Percentiles rank a stretch among this genome's conserved stretches.
Evolutionary conservation across 257 asterid genomes (phyloP).

Genomic region (Capsicum rhomboideum): DNA sequence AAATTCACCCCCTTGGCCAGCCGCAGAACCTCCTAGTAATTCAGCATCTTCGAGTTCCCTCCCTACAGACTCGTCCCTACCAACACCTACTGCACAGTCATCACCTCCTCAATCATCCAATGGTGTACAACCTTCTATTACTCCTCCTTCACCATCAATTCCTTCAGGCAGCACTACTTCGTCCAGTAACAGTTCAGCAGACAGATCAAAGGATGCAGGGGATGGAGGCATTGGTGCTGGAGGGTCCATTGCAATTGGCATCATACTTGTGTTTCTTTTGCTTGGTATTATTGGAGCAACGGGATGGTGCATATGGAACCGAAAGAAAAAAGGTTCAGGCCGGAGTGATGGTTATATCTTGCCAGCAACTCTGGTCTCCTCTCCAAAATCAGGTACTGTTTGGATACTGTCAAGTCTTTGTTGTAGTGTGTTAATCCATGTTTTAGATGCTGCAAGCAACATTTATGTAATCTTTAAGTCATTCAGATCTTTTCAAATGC

Average conservation of each 20-base stretch:
- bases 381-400: constrained; percentile 51
- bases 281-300: constrained; percentile 45
- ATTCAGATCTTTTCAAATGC: background rate
- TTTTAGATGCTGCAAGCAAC: background rate
- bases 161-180: constrained; percentile 28
- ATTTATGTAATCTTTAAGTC: background rate
- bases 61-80: background rate
- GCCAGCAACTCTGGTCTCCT: constrained; percentile 46
- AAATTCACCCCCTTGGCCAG: constrained; percentile 35
- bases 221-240: constrained; percentile 44
- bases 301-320: constrained; percentile 46
- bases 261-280: constrained; percentile 29
- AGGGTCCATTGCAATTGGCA: constrained; percentile 37
- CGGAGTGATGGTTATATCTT: constrained; percentile 38
- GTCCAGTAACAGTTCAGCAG: constrained; percentile 23
- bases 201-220: constrained; percentile 22
- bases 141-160: constrained; percentile 24
- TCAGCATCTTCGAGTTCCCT: background rate
- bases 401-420: background rate
- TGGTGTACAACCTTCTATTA: constrained; percentile 21
- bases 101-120: constrained; percentile 10
- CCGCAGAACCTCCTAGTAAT: constrained; percentile 3
- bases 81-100: constrained; percentile 2
- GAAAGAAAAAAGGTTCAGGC: constrained; percentile 54
- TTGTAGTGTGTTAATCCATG: background rate